Conservation (phyloP, 306 rosid genomes). For the Vigna mungo region DNA sequence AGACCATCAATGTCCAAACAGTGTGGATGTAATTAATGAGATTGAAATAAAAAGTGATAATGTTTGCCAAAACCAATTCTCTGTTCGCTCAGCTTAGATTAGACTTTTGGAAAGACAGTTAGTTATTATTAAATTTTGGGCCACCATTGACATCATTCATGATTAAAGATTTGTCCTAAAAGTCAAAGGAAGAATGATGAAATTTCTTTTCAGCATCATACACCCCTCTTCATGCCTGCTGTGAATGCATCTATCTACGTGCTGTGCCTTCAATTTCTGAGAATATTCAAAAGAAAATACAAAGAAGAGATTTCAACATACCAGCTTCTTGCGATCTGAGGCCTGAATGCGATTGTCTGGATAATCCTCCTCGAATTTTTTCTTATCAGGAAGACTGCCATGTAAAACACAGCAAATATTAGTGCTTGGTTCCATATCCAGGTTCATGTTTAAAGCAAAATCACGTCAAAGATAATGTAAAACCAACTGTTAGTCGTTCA, state of each 20-base stretch:
- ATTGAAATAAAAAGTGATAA: constrained; percentile 6
- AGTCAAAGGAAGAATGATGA: constrained; percentile 12
- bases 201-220: constrained; percentile 6
- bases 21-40: constrained; percentile 34
- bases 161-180: constrained; percentile 1
- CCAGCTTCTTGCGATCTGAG: constrained; percentile 71
- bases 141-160: constrained; percentile 25
- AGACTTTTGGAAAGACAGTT: background rate
- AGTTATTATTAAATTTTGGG: constrained; percentile 7
- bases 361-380: constrained; percentile 53
- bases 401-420: constrained; percentile 40
- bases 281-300: background rate
- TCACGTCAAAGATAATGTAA: background rate
- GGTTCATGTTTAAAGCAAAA: background rate
- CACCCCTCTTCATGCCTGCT: background rate
- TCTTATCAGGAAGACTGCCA: constrained; percentile 83
- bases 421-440: background rate
- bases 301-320: constrained; percentile 45
- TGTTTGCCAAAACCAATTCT: constrained; percentile 1
- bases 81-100: constrained; percentile 24
- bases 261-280: background rate
- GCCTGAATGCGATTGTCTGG: constrained; percentile 54
- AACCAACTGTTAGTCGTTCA: background rate
- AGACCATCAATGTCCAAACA: constrained; percentile 40
- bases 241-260: constrained; percentile 6